A percentile compares a stretch with the other conserved stretches of the same genome.
phyloP scores from a whole-genome alignment of 495 filamentous ascomycete genomes.

The Podospora tetraspora region DNA sequence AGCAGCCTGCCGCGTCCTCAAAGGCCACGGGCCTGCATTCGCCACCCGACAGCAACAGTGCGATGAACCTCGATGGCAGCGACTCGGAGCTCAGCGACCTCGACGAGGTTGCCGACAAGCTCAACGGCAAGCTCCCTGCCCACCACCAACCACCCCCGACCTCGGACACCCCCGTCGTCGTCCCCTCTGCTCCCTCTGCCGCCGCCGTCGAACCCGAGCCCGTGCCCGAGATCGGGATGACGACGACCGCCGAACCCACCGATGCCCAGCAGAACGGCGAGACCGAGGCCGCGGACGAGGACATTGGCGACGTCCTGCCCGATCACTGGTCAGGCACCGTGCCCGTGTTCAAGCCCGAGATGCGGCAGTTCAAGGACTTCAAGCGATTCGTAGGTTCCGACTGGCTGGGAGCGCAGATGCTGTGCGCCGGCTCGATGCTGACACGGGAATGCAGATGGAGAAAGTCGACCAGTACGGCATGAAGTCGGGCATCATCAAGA shows the following conservation, averaged over 20 bases:
- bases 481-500: conserved; percentile 93
- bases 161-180: background rate
- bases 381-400: conserved; percentile 59
- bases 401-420: background rate
- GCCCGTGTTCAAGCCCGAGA: conserved; percentile 91
- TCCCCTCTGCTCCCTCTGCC: conserved; percentile 9
- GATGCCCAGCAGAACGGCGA: conserved; percentile 8
- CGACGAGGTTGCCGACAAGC: conserved; percentile 38
- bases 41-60: conserved; percentile 48
- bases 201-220: conserved; percentile 2
- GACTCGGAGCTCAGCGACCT: conserved; percentile 56
- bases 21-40: conserved; percentile 44
- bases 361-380: conserved; percentile 91
- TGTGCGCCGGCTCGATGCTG: conserved; percentile 7
- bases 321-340: conserved; percentile 88
- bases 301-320: conserved; percentile 68
- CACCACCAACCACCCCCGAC: conserved; percentile 8
- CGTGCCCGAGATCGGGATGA: conserved; percentile 4
- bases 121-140: conserved; percentile 19
- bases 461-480: conserved; percentile 93
- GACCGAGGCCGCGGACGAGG: conserved; percentile 48
- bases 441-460: conserved; percentile 49
- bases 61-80: conserved; percentile 45
- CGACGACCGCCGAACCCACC: background rate
- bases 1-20: conserved; percentile 18